Base-by-base conservation (phyloP, 179 eudicot genomes). In the Sideroxylon spinosum region DNA sequence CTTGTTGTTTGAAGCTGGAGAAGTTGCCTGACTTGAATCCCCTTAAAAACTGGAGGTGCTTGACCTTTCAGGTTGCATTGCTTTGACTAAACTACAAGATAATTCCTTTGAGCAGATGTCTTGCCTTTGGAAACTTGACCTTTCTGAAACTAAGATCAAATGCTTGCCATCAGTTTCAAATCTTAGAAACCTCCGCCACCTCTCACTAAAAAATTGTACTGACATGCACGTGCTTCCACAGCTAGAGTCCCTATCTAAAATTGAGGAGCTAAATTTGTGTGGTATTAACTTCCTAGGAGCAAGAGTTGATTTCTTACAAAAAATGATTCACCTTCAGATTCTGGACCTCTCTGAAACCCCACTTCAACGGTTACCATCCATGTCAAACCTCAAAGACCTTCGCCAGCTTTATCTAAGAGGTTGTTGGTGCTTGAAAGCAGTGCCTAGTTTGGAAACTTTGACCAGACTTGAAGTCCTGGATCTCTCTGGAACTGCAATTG, bases 341-440 rank as follows among this genome's bases (percentile, higher is more conserved):
- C 79, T 82, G 9, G 76, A 82, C 76, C 79, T 79, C 6, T 82
- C 85, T 61, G 76, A 75, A 9, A 82, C 85, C 29, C 5, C 3
- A 12, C 44, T 82, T 29, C 4, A 62, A 61, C 12, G 44, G 26
- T 71, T 79, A 32, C 82, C 85, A 62, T 69, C 79, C 82, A 67
- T 78, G 61, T 75, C 73, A 68, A 68, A 70, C 13, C 81, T 79
- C 63, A 23, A 32, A 49, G 71, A 32, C 68, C 82, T 82, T 32
- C 10, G 14, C 0, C 19, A 61, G 68, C 82, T 82, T 61, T 61
- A 49, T 56, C 74, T 76, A 0, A 64, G 76, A 17, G 80, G 73
- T 75, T 78, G 81, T 59, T 2, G 6, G 17, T 0, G 48, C 63
- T 49, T 68, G 23, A 19, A 68, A 63, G 19, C 0, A 7, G 76